Conservation (phyloP, 2,329 filamentous ascomycete genomes). For the Cladosporium sp. region DNA sequence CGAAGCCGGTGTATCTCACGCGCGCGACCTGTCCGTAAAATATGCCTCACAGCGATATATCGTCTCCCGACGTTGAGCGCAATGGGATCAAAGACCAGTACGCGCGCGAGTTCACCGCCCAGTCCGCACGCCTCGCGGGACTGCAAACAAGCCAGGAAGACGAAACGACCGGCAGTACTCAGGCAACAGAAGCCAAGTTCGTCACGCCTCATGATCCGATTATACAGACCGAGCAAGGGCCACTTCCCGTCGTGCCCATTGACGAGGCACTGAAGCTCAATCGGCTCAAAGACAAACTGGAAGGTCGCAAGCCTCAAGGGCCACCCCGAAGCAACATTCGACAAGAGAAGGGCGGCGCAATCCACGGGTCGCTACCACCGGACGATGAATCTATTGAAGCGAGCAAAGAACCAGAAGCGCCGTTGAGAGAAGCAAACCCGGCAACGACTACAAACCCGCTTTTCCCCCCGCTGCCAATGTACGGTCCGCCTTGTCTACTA, state of each 20-base stretch:
- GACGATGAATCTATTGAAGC: conserved; percentile 29
- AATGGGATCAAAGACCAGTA: background rate
- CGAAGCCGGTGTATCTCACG: background rate
- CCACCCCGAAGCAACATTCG: conserved; percentile 32
- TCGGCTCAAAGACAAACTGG: conserved; percentile 49
- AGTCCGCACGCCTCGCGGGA: conserved; percentile 48
- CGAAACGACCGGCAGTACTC: conserved; percentile 42
- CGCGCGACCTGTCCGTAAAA: background rate
- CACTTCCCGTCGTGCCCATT: conserved; percentile 63
- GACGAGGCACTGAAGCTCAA: conserved; percentile 69
- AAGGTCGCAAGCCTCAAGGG: conserved; percentile 33
- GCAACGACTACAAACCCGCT: conserved; percentile 70
- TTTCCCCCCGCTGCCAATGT: conserved; percentile 79
- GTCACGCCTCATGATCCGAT: conserved; percentile 67
- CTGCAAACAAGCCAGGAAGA: conserved; percentile 38
- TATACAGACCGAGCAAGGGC: conserved; percentile 62
- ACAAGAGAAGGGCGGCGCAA: conserved; percentile 39
- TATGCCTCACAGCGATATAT: background rate
- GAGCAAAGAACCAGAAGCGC: conserved; percentile 39
- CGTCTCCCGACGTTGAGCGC: background rate
- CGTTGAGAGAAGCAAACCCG: conserved; percentile 45
- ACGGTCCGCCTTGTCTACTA: conserved; percentile 67
- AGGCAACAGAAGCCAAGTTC: conserved; percentile 57
- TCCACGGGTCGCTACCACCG: conserved; percentile 31
- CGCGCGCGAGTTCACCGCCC: conserved; percentile 51